Evolutionary conservation across 2,329 filamentous ascomycete species (phyloP).

Genomic region (Seiridium unicorne): DNA sequence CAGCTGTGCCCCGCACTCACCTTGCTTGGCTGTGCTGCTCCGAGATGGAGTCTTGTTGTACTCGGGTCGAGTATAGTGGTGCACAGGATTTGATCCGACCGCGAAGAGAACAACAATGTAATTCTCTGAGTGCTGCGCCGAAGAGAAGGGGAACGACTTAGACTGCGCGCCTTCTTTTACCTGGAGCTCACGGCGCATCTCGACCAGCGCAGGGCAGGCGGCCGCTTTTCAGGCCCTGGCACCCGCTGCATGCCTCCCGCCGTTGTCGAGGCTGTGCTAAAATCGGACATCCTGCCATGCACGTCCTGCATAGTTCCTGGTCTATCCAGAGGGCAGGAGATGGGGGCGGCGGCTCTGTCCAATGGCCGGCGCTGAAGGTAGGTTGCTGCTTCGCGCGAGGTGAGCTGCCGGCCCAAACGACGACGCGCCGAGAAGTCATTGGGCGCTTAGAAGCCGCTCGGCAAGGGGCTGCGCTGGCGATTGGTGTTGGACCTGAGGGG

Average conservation of each 20-base stretch:
- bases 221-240: conserved; percentile 1
- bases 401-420: neutral
- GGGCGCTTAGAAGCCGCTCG: conserved; percentile 12
- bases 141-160: neutral
- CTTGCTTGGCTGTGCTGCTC: neutral
- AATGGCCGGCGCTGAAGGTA: neutral
- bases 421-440: neutral
- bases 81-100: too few relatives aligned
- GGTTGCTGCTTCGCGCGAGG: neutral
- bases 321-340: too few relatives aligned
- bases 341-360: too few relatives aligned
- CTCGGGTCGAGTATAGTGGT: neutral
- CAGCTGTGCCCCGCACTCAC: conserved; percentile 6
- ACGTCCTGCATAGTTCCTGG: neutral
- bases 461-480: neutral
- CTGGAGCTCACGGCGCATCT: neutral
- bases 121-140: neutral
- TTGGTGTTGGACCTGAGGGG: neutral
- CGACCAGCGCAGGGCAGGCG: neutral
- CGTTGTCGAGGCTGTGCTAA: neutral
- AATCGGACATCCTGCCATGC: neutral
- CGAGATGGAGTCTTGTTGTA: neutral
- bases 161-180: neutral
- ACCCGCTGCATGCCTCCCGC: neutral
- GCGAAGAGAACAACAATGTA: neutral